Evolutionary conservation across 345 rosid genomes (phyloP).

Genomic region (Arabis hirsuta): DNA sequence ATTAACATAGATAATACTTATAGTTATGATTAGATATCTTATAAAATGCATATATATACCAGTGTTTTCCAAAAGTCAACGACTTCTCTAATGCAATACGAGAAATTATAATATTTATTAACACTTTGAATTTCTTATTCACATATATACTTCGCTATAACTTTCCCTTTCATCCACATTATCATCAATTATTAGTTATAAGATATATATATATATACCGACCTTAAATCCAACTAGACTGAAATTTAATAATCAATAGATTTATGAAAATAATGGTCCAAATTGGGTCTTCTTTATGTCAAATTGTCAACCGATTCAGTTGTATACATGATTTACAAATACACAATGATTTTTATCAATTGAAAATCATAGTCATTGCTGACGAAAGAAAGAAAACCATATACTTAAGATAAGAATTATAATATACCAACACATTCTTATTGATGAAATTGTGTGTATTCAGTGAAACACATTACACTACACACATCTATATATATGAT

Average conservation of each 20-base stretch:
- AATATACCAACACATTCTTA: too few species aligned
- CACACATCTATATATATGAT: background rate
- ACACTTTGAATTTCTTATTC: slow-evolving; percentile 29
- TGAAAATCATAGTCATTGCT: background rate
- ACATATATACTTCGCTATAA: slow-evolving; percentile 12
- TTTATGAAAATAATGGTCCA: slow-evolving; percentile 13
- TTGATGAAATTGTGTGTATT: too few species aligned
- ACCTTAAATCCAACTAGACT: slow-evolving; percentile 22
- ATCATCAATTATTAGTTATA: slow-evolving; percentile 21
- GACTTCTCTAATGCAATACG: slow-evolving; percentile 41
- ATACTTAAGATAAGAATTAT: background rate
- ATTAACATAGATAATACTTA: background rate
- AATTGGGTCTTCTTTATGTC: slow-evolving; percentile 27
- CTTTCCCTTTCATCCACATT: slow-evolving; percentile 35
- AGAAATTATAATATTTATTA: slow-evolving; percentile 30
- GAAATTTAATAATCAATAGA: background rate
- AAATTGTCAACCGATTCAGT: slow-evolving; percentile 15
- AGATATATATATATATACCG: slow-evolving; percentile 11
- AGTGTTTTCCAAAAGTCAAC: slow-evolving; percentile 37
- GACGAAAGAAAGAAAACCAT: background rate
- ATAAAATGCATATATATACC: background rate
- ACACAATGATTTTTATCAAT: slow-evolving; percentile 17
- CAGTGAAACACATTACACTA: too few species aligned
- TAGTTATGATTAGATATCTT: background rate
- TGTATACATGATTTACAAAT: background rate